A percentile compares a stretch with the other conserved stretches of the same genome.
Evolutionary conservation across 2,329 filamentous ascomycete genomes (phyloP).

Genomic region (Aspergillus piperis): DNA sequence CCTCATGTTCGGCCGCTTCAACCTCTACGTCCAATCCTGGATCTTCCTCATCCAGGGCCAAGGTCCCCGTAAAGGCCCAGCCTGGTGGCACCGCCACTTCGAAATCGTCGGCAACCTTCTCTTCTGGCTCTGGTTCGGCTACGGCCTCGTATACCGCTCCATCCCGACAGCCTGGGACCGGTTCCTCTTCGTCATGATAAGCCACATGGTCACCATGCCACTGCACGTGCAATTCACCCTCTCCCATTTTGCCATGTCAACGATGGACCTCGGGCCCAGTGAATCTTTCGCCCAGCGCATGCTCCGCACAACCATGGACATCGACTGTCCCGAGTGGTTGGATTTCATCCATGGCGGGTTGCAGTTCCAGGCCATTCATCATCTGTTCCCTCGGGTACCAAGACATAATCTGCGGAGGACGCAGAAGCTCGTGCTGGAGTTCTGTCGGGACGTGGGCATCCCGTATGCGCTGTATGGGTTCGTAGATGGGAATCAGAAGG

Average conservation of each 20-base stretch:
- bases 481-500: conserved; percentile 72
- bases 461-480: conserved; percentile 85
- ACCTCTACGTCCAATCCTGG: conserved; percentile 83
- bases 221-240: conserved; percentile 86
- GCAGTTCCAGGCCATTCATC: conserved; percentile 85
- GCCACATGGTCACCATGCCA: conserved; percentile 75
- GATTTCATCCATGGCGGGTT: conserved; percentile 85
- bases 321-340: conserved; percentile 81
- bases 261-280: conserved; percentile 73
- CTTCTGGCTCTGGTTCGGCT: conserved; percentile 86
- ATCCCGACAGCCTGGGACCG: conserved; percentile 69
- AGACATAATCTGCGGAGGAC: conserved; percentile 75
- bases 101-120: conserved; percentile 72
- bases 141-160: conserved; percentile 68
- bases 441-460: conserved; percentile 76
- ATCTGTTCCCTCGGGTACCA: conserved; percentile 78
- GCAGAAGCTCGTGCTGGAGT: conserved; percentile 73
- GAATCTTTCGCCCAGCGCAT: conserved; percentile 88
- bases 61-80: conserved; percentile 70
- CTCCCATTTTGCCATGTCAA: conserved; percentile 93
- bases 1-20: conserved; percentile 78
- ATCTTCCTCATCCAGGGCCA: conserved; percentile 68
- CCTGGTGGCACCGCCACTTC: conserved; percentile 77
- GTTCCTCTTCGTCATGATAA: conserved; percentile 72
- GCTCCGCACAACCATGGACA: conserved; percentile 88